These are phyloP conservation scores for Vanderwaltozyma tropicalis DNA, from an alignment of 805 yeast species.

Conservation along the genomic window DNA sequence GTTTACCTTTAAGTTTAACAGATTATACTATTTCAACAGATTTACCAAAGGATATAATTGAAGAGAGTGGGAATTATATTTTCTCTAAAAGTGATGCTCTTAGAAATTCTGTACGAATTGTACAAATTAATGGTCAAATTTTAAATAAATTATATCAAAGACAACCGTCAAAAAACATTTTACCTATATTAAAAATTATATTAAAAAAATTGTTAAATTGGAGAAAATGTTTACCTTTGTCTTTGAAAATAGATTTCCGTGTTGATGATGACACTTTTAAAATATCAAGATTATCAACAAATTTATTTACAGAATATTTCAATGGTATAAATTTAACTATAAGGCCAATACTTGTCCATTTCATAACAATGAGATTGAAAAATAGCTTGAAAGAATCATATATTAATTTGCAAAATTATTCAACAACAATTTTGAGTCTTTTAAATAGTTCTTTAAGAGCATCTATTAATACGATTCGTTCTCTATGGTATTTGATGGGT, in stretches of 20 bases:
- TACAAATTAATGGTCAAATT: slow-evolving; percentile 68
- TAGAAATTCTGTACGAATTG: slow-evolving; percentile 65
- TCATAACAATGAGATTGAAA: slow-evolving; percentile 56
- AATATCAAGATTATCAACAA: slow-evolving; percentile 57
- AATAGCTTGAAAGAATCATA: slow-evolving; percentile 33
- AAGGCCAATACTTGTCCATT: slow-evolving; percentile 65
- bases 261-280: slow-evolving; percentile 28
- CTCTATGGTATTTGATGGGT: slow-evolving; percentile 63
- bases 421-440: slow-evolving; percentile 55
- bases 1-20: slow-evolving; percentile 66
- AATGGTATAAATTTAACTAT: slow-evolving; percentile 76
- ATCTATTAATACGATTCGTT: slow-evolving; percentile 62
- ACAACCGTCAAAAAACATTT: slow-evolving; percentile 65
- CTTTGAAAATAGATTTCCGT: slow-evolving; percentile 51
- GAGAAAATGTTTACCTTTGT: slow-evolving; percentile 56
- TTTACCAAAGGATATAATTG: slow-evolving; percentile 48
- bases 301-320: slow-evolving; percentile 72
- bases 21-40: slow-evolving; percentile 76
- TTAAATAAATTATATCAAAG: slow-evolving; percentile 59
- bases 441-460: slow-evolving; percentile 74
- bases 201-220: slow-evolving; percentile 58
- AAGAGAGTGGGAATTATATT: slow-evolving; percentile 45
- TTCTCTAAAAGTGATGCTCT: slow-evolving; percentile 65
- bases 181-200: slow-evolving; percentile 61
- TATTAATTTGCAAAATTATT: slow-evolving; percentile 50